Evolutionary conservation across 2,329 filamentous ascomycete genomes (phyloP).

Genomic region (Amesomyces nigricolor): DNA sequence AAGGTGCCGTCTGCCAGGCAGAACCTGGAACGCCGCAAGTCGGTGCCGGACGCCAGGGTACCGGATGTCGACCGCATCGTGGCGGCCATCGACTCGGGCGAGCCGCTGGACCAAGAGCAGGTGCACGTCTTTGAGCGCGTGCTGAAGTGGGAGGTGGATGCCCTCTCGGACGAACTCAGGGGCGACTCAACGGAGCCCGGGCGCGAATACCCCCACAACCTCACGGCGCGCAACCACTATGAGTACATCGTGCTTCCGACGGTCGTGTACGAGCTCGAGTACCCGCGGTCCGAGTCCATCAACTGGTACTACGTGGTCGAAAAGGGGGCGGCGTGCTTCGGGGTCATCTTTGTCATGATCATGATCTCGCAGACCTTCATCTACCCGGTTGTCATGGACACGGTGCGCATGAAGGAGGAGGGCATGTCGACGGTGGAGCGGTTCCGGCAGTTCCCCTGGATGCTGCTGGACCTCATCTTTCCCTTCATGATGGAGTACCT

Average conservation of each 20-base stretch:
- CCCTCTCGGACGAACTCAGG: slow-evolving; percentile 57
- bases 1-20: slow-evolving; percentile 37
- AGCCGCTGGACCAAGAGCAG: slow-evolving; percentile 57
- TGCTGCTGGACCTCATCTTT: slow-evolving; percentile 69
- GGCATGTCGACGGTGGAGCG: slow-evolving; percentile 56
- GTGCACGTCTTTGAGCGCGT: slow-evolving; percentile 58
- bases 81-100: slow-evolving; percentile 53
- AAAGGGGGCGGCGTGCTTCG: slow-evolving; percentile 64
- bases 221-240: slow-evolving; percentile 59
- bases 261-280: slow-evolving; percentile 72
- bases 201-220: slow-evolving; percentile 61
- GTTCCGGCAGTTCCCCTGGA: slow-evolving; percentile 65
- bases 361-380: slow-evolving; percentile 71
- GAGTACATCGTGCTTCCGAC: slow-evolving; percentile 73
- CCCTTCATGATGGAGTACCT: slow-evolving; percentile 76
- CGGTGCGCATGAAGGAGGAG: slow-evolving; percentile 60
- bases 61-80: slow-evolving; percentile 56
- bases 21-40: slow-evolving; percentile 39
- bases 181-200: slow-evolving; percentile 50
- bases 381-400: slow-evolving; percentile 66
- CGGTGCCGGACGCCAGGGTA: slow-evolving; percentile 28
- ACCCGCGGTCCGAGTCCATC: slow-evolving; percentile 61
- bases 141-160: slow-evolving; percentile 61
- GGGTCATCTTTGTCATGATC: slow-evolving; percentile 72
- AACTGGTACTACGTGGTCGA: slow-evolving; percentile 72